Evolutionary conservation across 805 yeast genomes (phyloP), one percentile per base, ranked within the genome.

Genomic region (Vanderwaltozyma yarrowii): DNA sequence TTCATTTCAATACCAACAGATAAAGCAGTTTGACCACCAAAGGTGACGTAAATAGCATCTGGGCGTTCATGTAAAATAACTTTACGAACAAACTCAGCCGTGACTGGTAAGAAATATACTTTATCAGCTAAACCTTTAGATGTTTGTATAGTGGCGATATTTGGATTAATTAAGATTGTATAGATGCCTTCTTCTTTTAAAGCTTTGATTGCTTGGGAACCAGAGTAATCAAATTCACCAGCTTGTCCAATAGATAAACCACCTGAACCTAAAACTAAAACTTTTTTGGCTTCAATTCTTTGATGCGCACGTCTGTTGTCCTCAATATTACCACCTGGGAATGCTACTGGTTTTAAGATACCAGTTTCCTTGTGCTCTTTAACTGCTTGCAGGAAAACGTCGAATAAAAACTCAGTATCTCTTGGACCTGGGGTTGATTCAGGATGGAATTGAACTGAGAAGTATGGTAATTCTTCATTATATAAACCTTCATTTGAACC

Each of bases 371-470:
- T 74, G 67, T 65, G 72, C 34, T 80, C 84, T 37, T 72, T 61
- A 36, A 92, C 94, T 35, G 96, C 62, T 48, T 84, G 65, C 56
- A 92, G 81, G 66, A 92, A 92, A 24, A 84, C 87, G 57, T 92
- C 98, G 54, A 92, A 92, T 61, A 92, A 71, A 65, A 88, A 92
- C 67, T 92, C 98, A 37, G 98, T 92, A 62, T 92, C 99, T 62
- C 95, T 78, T 61, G 99, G 99, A 62, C 99, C 99, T 34, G 98
- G 97, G 35, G 95, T 86, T 18, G 96, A 85, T 71, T 92, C 99
- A 19, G 99, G 99, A 62, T 92, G 99, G 74, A 92, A 89, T 71
- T 92, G 99, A 35, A 92, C 97, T 13, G 98, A 92, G 73, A 92
- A 92, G 61, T 71, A 81, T 29, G 99, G 98, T 62, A 81, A 72